Base-by-base conservation (phyloP, 495 filamentous ascomycete genomes). In the Neurospora africana region DNA sequence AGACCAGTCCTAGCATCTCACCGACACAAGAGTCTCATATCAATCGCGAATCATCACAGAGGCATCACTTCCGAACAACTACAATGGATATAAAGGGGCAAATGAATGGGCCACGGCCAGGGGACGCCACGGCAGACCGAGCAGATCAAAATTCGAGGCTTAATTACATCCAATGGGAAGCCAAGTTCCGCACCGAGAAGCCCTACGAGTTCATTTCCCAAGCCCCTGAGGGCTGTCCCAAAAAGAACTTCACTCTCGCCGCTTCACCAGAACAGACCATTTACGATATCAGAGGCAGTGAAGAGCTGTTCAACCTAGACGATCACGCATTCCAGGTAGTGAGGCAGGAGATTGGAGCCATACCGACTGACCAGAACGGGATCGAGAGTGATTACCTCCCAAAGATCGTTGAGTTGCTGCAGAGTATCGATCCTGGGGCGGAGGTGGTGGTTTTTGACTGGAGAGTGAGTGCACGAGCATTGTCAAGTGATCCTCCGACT, bases 151-250 rank as follows among this genome's bases (percentile, higher is more conserved):
- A 21, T 15, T 30, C 33, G 15, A 37, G 19, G 41, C 38, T 70
- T 8, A 70, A 47, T 17, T 70, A 70, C 41, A 53, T 70, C n/a
- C 69, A 53, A 70, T 70, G 69, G 69, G 23, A 44, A 7, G 27
- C 53, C 23, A 44, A 44, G n/a, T 70, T 70, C 30, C 27, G n/a
- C 9, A 35, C 41, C 19, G 69, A 70, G 33, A 70, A 70, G 27
- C 69, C 69, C 19, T 70, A 70, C 17, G 69, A 70, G 37, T 30
- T 70, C 23, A 70, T 70, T 38, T 70, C 69, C 17, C 39, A 70
- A 11, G 39, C 44, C 6, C 69, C 69, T 27, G 39, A 27, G 15
- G 69, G 69, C 23, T 30, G 21, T 27, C n/a, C 38, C 17, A 27
- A 13, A 23, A 33, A n/a, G 11, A 70, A 70, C n/a, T 70, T 70